Base-by-base conservation (phyloP, 2,329 filamentous ascomycete species). In the Teratosphaeriaceae sp. region DNA sequence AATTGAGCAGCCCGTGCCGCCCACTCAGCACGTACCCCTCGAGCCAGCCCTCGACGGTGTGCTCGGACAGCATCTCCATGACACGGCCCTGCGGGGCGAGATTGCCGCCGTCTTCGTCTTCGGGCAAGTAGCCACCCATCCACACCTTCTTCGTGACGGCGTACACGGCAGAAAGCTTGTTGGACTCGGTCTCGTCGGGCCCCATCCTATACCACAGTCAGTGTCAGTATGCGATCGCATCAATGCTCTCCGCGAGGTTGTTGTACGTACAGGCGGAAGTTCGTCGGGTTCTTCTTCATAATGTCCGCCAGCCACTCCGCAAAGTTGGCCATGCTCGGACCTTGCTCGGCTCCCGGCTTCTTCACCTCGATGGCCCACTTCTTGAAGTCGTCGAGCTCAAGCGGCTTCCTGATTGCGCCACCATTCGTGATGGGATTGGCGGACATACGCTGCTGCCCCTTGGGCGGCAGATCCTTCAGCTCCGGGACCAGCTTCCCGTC, bases 51-150 rank as follows among this genome's bases (percentile, higher is more conserved):
- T 89, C 84, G 47, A 78, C 79, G 13, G 83, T 88, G 60, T 89
- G 85, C 63, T 89, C 85, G 15, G 80, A 85, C n/a, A 89, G 74
- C 61, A 88, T 88, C 62, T 89, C 85, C 82, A 89, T 88, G 26
- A 88, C 84, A 21, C 84, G 75, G 13, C 85, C 85, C 12, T 74
- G 72, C 15, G 70, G 74, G 5, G 79, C 75, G 18, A 89, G 69
- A 55, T 89, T 88, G 48, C 85, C 84, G 8, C 84, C 84, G 55
- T 88, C 80, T 6, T 68, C 65, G 55, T 89, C 85, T 58, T 88
- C 84, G 3, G 85, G 80, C 48, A 88, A 84, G 61, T 84, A 85
- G 38, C 86, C 84, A 5, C 78, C 84, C 69, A 88, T 71, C 84
- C 85, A 88, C 2, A 85, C 83, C 65, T 88, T 88, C 73, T 87